A percentile compares a stretch with the other conserved stretches of the same genome.
These are phyloP conservation scores for Pyronema omphalodes DNA, from an alignment of 495 filamentous ascomycete genomes.

Conservation along the genomic window DNA sequence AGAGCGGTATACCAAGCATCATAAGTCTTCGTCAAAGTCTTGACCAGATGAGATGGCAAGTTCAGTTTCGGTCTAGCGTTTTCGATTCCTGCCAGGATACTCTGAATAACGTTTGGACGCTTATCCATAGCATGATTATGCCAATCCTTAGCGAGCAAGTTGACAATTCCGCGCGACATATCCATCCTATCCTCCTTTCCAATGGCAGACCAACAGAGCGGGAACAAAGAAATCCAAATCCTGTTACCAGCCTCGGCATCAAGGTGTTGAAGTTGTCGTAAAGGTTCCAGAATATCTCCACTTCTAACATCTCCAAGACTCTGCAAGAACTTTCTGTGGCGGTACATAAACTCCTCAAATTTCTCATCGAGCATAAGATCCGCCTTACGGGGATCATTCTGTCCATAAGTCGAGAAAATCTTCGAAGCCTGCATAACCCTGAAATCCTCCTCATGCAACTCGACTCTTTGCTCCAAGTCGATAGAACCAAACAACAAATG, in stretches of 20 bases:
- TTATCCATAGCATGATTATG: slow-evolving; percentile 86
- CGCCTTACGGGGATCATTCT: slow-evolving; percentile 51
- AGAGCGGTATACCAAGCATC: slow-evolving; percentile 90
- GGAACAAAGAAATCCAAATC: slow-evolving; percentile 81
- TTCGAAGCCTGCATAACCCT: slow-evolving; percentile 50
- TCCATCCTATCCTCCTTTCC: slow-evolving; percentile 78
- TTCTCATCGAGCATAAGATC: slow-evolving; percentile 61
- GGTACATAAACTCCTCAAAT: slow-evolving; percentile 58
- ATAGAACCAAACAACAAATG: slow-evolving; percentile 80
- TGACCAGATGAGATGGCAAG: slow-evolving; percentile 86
- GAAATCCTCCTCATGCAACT: slow-evolving; percentile 70
- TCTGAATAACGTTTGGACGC: slow-evolving; percentile 84
- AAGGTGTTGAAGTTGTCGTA: slow-evolving; percentile 87
- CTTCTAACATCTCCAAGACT: slow-evolving; percentile 70
- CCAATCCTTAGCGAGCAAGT: slow-evolving; percentile 80
- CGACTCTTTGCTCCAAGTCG: slow-evolving; percentile 58
- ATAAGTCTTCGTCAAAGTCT: slow-evolving; percentile 76
- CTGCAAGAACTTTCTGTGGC: slow-evolving; percentile 59
- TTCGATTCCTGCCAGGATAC: slow-evolving; percentile 67
- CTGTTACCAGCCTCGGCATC: slow-evolving; percentile 60
- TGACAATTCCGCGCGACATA: slow-evolving; percentile 71
- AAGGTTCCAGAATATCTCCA: slow-evolving; percentile 72
- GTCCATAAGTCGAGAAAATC: slow-evolving; percentile 43
- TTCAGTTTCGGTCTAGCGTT: slow-evolving; percentile 68
- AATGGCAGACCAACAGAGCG: slow-evolving; percentile 78